Conservation (phyloP, 441 rosid species). For the Hura crepitans region DNA sequence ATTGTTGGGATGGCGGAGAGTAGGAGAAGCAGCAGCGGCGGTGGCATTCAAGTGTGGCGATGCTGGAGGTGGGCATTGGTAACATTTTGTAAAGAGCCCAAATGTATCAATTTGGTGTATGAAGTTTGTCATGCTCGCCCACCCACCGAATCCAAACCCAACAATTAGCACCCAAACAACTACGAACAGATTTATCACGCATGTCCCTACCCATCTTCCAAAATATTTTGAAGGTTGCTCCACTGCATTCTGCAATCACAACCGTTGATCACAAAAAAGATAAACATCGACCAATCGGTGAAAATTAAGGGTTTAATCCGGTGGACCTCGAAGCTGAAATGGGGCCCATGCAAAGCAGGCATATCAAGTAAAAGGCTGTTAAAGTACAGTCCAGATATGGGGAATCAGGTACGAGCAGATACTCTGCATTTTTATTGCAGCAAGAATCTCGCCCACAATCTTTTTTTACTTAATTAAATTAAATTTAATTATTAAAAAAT, state of each 20-base stretch:
- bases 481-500: too few relatives aligned
- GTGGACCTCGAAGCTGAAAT: too few relatives aligned
- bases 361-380: slow-evolving; percentile 12
- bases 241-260: slow-evolving; percentile 77
- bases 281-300: neutral
- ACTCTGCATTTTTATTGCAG: slow-evolving; percentile 21
- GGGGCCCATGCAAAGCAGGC: too few relatives aligned
- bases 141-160: slow-evolving; percentile 96
- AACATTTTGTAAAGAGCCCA: slow-evolving; percentile 90
- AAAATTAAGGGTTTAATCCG: too few relatives aligned
- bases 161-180: slow-evolving; percentile 84
- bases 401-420: slow-evolving; percentile 20
- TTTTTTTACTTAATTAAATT: neutral
- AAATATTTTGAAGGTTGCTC: slow-evolving; percentile 81
- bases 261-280: slow-evolving; percentile 5
- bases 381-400: slow-evolving; percentile 12
- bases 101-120: slow-evolving; percentile 76
- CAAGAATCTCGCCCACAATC: slow-evolving; percentile 20
- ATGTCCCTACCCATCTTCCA: slow-evolving; percentile 87
- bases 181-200: slow-evolving; percentile 53
- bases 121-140: slow-evolving; percentile 93
- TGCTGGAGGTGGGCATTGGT: slow-evolving; percentile 77
- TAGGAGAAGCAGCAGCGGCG: slow-evolving; percentile 38
- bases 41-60: slow-evolving; percentile 35
- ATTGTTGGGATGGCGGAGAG: slow-evolving; percentile 39